Conservation (phyloP, 106 monocot species). For the Iris macrosiphon region DNA sequence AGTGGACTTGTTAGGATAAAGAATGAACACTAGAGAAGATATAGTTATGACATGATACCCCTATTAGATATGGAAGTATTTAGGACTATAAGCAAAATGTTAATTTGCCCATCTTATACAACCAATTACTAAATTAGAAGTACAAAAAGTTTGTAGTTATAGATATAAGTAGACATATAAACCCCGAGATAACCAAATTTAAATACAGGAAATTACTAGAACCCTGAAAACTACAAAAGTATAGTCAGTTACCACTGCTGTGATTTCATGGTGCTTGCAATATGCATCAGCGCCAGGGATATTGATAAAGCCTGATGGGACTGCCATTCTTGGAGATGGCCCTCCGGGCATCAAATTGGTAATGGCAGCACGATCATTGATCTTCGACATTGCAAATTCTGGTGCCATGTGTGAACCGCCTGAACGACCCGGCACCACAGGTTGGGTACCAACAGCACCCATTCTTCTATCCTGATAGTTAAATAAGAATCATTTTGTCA, state of each 20-base stretch:
- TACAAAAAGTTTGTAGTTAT: too few species aligned
- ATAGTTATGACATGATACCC: too few species aligned
- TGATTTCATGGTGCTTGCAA: slow-evolving; percentile 55
- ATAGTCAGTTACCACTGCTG: slow-evolving; percentile 39
- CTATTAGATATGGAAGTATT: too few species aligned
- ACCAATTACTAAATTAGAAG: too few species aligned
- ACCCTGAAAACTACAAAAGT: not conserved
- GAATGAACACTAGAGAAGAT: too few species aligned
- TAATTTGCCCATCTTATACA: too few species aligned
- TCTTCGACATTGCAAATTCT: slow-evolving; percentile 15
- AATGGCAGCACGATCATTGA: slow-evolving; percentile 34
- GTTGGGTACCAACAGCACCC: not conserved
- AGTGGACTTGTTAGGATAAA: too few species aligned
- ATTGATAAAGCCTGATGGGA: slow-evolving; percentile 18
- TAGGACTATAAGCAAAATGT: too few species aligned
- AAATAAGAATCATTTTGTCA: not conserved
- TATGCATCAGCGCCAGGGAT: slow-evolving; percentile 44
- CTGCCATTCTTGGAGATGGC: slow-evolving; percentile 27
- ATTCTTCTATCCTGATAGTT: slow-evolving; percentile 37
- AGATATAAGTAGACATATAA: too few species aligned
- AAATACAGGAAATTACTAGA: too few species aligned
- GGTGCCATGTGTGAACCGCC: slow-evolving; percentile 35
- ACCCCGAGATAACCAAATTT: too few species aligned
- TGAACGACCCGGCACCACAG: slow-evolving; percentile 21
- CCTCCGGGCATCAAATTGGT: slow-evolving; percentile 29